Base-by-base conservation (phyloP, 2,329 filamentous ascomycete genomes). In the Fusarium nematophilum region DNA sequence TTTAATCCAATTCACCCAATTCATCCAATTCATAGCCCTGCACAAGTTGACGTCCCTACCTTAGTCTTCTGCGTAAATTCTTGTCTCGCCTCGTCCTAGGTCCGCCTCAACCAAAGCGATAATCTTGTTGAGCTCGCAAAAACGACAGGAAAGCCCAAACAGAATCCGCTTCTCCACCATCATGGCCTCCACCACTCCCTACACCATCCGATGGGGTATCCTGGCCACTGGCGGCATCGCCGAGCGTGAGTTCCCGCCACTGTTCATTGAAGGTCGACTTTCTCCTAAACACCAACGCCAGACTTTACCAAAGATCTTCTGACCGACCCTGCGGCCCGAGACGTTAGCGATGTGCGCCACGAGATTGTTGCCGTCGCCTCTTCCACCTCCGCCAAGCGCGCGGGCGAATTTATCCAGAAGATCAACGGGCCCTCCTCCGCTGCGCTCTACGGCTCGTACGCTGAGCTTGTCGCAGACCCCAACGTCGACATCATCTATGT, bases 401-500 rank as follows among this genome's bases (percentile, higher is more conserved):
- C 92, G 1, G 81, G 84, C 57, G 79, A 86, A 43, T 96, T 96
- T 78, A 83, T 96, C 72, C 79, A 86, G 58, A 86, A 88, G 59
- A 84, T 90, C 30, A 84, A 88, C 54, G 87, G 89, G n/a, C 88
- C 90, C 4, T 78, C 83, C 14, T 81, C 86, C 7, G 89, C 90
- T 53, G 86, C 86, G 67, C 83, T 89, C 9, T 96, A 96, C 72
- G 91, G 90, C 55, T 91, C 89, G 9, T 97, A 97, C 76, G 83
- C 88, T 59, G 90, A 93, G 72, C 84, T 97, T 23, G 92, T 94
- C 21, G 83, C 85, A 44, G 91, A 96, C 72, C 79, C 89, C 6
- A 84, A 91, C 68, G 85, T 96, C 64, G 91, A 96, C 74, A 91
- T 96, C 67, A 78, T 97, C 77, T 97, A 96, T 75, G 86, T 97